Conservation (phyloP, 1,139 yeast species). For the Chernovozyma sophiae-reginae region DNA sequence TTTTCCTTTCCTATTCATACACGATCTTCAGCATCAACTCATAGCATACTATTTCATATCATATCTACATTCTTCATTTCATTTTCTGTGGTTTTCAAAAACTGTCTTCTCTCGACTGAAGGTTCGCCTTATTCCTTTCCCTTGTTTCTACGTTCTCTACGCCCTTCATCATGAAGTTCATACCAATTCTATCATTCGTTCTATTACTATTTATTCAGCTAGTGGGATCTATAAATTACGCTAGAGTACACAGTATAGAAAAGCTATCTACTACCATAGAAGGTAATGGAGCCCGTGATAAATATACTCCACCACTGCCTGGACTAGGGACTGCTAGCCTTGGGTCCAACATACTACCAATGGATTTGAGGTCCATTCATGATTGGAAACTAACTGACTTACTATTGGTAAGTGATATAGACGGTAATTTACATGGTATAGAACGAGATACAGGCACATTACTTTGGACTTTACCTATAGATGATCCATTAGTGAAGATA, state of each 20-base stretch:
- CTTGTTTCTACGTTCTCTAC: too few species aligned
- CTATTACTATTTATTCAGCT: background rate
- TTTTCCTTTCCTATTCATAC: background rate
- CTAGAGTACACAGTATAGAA: background rate
- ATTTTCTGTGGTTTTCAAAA: too few species aligned
- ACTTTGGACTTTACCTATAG: constrained; percentile 69
- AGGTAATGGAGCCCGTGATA: background rate
- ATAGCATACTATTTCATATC: too few species aligned
- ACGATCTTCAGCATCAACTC: too few species aligned
- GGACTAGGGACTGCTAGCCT: background rate
- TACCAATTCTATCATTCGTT: background rate
- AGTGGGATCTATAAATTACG: background rate
- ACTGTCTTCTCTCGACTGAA: too few species aligned
- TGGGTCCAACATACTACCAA: constrained; percentile 19
- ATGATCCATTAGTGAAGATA: constrained; percentile 48
- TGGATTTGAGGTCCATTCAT: constrained; percentile 38
- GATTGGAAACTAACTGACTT: constrained; percentile 61
- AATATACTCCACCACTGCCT: background rate
- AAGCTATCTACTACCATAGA: background rate
- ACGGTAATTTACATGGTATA: constrained; percentile 83
- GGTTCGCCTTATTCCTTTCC: too few species aligned
- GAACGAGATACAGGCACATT: constrained; percentile 73
- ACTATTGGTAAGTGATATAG: constrained; percentile 74
- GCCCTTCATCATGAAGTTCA: background rate
- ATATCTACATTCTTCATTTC: too few species aligned